Evolutionary conservation across 495 filamentous ascomycete species (phyloP), one percentile per base, ranked within the genome.

Genomic region (Trichoderma asperelloides): DNA sequence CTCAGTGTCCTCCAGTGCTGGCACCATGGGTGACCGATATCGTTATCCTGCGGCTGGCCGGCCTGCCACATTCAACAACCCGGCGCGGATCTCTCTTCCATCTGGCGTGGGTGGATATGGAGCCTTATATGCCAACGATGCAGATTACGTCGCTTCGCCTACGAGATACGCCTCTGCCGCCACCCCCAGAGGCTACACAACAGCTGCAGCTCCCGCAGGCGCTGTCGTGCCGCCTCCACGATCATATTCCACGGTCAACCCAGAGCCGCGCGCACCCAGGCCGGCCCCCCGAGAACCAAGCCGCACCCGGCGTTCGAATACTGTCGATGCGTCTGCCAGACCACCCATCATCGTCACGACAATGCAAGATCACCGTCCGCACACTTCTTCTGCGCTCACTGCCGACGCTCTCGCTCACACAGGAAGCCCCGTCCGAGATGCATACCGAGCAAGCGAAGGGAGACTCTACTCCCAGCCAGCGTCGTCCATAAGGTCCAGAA

Each of bases 391-490:
- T 66, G 63, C 72, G 15, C 76, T 75, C 49, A 68, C 75, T 28
- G 47, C 74, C 11, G 70, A 60, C 12, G 55, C n/a, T 21, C 25
- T 51, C 23, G 73, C 70, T 40, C 76, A 79, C 40, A 67, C 76
- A 4, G 67, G 69, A 11, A 84, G 82, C 66, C 82, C 84, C 33
- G 69, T 77, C 64, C 77, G 78, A 65, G 80, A 84, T 67, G 71
- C 79, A 25, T 82, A 81, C 70, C 78, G 82, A 13, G 74, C 77
- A 25, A 80, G 77, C 70, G 82, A 84, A 47, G 81, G 73, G 2
- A 73, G 79, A 21, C 84, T 81, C 73, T 82, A 81, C 68, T 69
- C 81, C 30, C 74, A 79, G 72, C 84, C 84, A 0, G 82, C 82
- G 23, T 79, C 79, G 18, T 84, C 84, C 45, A 78, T 79, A 41